phyloP scores from a whole-genome alignment of 768 basidiomycete genomes.

The Piloderma croceum region DNA sequence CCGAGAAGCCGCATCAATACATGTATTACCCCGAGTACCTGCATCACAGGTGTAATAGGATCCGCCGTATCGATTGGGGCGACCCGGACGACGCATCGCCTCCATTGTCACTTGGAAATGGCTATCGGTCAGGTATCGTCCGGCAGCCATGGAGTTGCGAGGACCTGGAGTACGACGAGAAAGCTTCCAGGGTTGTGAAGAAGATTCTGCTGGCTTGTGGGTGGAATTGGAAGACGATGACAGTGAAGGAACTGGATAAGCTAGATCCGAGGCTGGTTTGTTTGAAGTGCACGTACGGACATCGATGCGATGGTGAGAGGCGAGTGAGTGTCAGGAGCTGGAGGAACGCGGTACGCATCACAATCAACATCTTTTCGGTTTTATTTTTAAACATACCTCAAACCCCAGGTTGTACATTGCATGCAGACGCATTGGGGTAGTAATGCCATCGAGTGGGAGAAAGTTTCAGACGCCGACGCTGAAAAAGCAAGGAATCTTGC shows the following conservation, averaged over 20 bases:
- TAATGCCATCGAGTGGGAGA: constrained; percentile 1
- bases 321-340: neutral
- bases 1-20: neutral
- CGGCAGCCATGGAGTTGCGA: constrained; percentile 4
- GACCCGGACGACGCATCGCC: neutral
- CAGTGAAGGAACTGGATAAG: constrained; percentile 1
- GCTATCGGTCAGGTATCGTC: neutral
- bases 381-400: too few relatives aligned
- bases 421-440: constrained; percentile 3
- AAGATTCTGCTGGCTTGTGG: constrained; percentile 8
- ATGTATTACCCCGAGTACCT: constrained; percentile 1
- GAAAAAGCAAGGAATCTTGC: neutral
- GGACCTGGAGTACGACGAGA: constrained; percentile 6
- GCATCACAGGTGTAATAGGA: constrained; percentile 4
- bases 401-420: constrained; percentile 3
- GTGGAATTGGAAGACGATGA: neutral
- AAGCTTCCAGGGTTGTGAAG: constrained; percentile 4
- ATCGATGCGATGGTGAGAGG: constrained; percentile 1
- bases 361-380: neutral
- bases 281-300: neutral
- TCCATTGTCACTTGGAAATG: neutral
- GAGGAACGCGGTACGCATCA: neutral
- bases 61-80: neutral
- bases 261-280: constrained; percentile 10
- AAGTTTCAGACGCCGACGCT: neutral